A percentile compares a stretch with the other conserved stretches of the same genome.
phyloP scores from a whole-genome alignment of 176 grass and related monocot genomes.

The Hsuehochloa calcarea region DNA sequence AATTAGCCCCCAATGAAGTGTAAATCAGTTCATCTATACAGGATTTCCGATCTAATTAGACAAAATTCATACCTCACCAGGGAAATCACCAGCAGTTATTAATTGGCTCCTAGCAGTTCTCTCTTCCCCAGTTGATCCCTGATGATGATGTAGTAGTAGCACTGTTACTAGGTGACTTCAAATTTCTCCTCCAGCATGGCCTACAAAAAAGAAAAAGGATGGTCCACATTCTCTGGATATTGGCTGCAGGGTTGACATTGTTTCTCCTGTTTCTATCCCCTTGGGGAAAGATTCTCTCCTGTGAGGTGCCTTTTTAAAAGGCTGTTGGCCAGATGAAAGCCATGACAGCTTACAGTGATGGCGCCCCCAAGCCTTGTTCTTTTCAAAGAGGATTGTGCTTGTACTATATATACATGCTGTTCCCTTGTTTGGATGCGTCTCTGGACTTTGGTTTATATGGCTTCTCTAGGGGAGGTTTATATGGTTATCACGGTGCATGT shows the following conservation, averaged over 20 bases:
- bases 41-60: not conserved
- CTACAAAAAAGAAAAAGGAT: constrained; percentile 35
- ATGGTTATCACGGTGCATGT: not conserved
- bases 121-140: not conserved
- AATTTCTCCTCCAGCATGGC: not conserved
- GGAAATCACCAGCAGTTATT: not conserved
- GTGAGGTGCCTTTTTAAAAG: not conserved
- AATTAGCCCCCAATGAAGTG: not conserved
- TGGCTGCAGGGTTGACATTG: constrained; percentile 22
- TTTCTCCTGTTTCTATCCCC: constrained; percentile 35
- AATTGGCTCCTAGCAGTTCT: not conserved
- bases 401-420: not conserved
- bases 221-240: constrained; percentile 36
- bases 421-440: not conserved
- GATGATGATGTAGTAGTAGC: not conserved
- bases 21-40: not conserved
- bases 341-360: not conserved
- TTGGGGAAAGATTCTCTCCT: constrained; percentile 23
- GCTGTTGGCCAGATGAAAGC: not conserved
- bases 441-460: not conserved
- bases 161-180: not conserved
- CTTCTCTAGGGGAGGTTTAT: not conserved
- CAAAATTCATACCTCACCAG: not conserved
- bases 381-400: constrained; percentile 15
- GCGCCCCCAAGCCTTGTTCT: not conserved